A percentile compares a stretch with the other conserved stretches of the same genome.
Conservation (phyloP, 2,329 filamentous ascomycete species). For the Aspergillus pseudoglaucus region DNA sequence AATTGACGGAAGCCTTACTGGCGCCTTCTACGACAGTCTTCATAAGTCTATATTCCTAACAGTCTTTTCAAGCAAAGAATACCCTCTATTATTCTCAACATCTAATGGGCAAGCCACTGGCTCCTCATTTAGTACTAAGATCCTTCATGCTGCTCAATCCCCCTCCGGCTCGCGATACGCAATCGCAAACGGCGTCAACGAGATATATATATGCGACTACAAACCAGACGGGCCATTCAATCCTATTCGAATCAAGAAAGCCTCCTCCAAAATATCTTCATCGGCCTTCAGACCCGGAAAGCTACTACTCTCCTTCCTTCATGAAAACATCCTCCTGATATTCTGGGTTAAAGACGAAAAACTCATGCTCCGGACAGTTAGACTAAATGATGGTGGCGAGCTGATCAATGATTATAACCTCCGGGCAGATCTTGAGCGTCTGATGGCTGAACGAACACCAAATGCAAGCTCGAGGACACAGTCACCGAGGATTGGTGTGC, state of each 20-base stretch:
- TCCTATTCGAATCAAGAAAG: constrained; percentile 25
- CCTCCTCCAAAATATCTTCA: constrained; percentile 23
- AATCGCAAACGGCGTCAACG: constrained; percentile 28
- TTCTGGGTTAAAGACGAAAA: constrained; percentile 18
- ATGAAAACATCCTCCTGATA: constrained; percentile 11
- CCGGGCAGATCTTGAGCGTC: constrained; percentile 25
- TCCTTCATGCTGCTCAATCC: constrained; percentile 30
- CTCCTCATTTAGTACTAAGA: constrained; percentile 24
- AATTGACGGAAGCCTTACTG: constrained; percentile 29
- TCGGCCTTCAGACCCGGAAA: constrained; percentile 28
- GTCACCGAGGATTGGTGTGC: constrained; percentile 8
- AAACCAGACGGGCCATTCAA: constrained; percentile 21
- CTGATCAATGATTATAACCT: constrained; percentile 26
- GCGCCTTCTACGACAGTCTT: constrained; percentile 27
- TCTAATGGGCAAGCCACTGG: constrained; percentile 16
- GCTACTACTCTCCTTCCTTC: constrained; percentile 23
- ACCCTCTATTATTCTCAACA: constrained; percentile 12
- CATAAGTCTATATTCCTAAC: constrained; percentile 24
- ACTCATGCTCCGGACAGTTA: constrained; percentile 23
- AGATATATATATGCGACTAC: constrained; percentile 30
- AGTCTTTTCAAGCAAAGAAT: constrained; percentile 15
- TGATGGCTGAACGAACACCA: constrained; percentile 12
- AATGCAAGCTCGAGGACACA: constrained; percentile 8
- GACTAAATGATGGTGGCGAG: constrained; percentile 16
- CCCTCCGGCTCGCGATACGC: constrained; percentile 24